Evolutionary conservation across 306 rosid genomes (phyloP).

Genomic region (Quercus variabilis): DNA sequence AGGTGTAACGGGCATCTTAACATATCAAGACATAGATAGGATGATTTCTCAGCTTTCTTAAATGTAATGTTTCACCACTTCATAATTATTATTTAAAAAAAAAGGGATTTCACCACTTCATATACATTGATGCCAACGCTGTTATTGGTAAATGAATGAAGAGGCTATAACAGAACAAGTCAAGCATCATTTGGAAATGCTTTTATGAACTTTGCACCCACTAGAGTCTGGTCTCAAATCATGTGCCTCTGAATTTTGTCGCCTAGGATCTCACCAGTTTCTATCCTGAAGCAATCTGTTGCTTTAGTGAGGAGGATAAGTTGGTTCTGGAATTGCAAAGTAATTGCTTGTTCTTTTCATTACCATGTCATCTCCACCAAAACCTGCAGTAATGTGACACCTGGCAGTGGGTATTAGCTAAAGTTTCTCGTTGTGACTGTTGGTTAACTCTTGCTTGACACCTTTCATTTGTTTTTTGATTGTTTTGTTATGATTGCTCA

Average conservation of each 20-base stretch:
- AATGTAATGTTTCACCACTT: background rate
- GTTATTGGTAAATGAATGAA: background rate
- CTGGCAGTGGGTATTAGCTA: slow-evolving; percentile 17
- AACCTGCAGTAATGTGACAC: slow-evolving; percentile 20
- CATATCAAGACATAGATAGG: background rate
- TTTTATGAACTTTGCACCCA: background rate
- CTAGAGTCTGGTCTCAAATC: background rate
- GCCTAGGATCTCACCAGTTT: slow-evolving; percentile 15
- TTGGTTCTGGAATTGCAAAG: slow-evolving; percentile 20
- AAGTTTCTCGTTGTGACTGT: slow-evolving; percentile 13
- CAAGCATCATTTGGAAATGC: background rate
- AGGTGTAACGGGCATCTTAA: background rate
- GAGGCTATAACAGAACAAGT: background rate
- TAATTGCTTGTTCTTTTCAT: slow-evolving; percentile 24
- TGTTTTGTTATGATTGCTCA: slow-evolving; percentile 15
- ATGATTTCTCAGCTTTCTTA: background rate
- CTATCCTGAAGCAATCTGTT: slow-evolving; percentile 16
- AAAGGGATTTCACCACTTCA: background rate
- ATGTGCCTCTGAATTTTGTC: background rate
- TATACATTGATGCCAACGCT: too few species aligned
- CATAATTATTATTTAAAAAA: too few species aligned
- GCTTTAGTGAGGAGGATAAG: slow-evolving; percentile 10
- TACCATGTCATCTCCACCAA: slow-evolving; percentile 6
- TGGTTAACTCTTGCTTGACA: slow-evolving; percentile 25
- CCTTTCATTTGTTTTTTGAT: slow-evolving; percentile 23